phyloP scores from a whole-genome alignment of 2,329 filamentous ascomycete species.

The Trichoderma oligosporum region DNA sequence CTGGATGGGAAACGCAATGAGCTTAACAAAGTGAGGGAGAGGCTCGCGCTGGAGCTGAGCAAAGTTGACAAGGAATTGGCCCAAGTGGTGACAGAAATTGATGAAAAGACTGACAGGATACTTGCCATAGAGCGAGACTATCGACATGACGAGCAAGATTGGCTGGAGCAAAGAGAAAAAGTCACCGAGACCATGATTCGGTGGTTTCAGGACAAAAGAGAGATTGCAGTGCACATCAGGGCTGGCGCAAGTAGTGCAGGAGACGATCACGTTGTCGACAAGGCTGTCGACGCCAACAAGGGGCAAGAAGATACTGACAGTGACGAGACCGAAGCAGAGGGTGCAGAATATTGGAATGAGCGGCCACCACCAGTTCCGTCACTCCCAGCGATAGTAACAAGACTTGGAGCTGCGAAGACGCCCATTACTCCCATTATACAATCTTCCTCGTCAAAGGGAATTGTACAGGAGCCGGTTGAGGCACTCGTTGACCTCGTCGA shows the following conservation, averaged over 20 bases:
- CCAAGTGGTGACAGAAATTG: constrained; percentile 29
- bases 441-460: background rate
- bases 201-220: constrained; percentile 35
- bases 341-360: constrained; percentile 17
- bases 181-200: constrained; percentile 32
- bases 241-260: background rate
- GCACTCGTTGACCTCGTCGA: constrained; percentile 37
- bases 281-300: constrained; percentile 19
- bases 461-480: constrained; percentile 15
- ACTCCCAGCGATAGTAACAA: background rate
- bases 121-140: constrained; percentile 33
- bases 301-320: constrained; percentile 14
- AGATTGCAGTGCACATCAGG: constrained; percentile 1
- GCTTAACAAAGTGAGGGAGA: constrained; percentile 29
- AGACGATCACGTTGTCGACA: constrained; percentile 20
- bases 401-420: background rate
- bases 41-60: constrained; percentile 32
- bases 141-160: constrained; percentile 28
- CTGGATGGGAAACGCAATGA: constrained; percentile 30
- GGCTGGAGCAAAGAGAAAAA: constrained; percentile 29
- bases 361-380: background rate
- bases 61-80: constrained; percentile 39
- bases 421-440: constrained; percentile 7
- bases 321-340: constrained; percentile 23
- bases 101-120: constrained; percentile 35